phyloP scores from a whole-genome alignment of 768 basidiomycete species.

The Tulasnella sp. region DNA sequence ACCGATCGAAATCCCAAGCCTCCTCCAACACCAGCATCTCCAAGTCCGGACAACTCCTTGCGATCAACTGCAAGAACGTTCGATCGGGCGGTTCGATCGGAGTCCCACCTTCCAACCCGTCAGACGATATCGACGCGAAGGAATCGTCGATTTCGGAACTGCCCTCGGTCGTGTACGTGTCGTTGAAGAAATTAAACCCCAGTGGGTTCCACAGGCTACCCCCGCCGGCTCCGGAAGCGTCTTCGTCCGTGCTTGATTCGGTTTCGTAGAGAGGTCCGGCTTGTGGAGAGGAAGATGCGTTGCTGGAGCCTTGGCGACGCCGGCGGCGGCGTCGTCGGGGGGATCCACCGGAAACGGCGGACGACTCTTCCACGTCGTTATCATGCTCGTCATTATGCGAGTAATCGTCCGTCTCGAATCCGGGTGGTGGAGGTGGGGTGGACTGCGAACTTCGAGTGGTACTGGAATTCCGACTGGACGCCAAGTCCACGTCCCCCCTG shows the following conservation, averaged over 20 bases:
- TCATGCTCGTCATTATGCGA: background rate
- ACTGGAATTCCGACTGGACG: background rate
- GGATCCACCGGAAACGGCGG: background rate
- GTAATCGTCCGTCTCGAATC: background rate
- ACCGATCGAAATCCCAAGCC: conserved; percentile 15
- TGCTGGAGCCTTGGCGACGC: background rate
- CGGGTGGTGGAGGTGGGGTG: background rate
- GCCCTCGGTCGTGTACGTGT: background rate
- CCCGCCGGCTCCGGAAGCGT: background rate
- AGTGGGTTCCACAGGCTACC: background rate
- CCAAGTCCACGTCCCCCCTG: background rate
- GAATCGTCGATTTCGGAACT: background rate
- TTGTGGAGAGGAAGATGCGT: background rate
- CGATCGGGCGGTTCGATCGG: conserved; percentile 12
- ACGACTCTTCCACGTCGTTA: background rate
- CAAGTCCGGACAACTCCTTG: conserved; percentile 10
- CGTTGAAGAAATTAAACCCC: conserved; percentile 6
- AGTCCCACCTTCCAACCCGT: background rate
- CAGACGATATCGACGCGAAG: background rate
- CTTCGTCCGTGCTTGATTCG: background rate
- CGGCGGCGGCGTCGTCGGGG: background rate
- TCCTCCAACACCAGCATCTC: conserved; percentile 4
- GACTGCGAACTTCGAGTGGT: background rate
- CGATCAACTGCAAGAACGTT: conserved; percentile 9
- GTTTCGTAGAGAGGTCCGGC: background rate